These are phyloP conservation scores for Chaetomiaceae sp. DNA, from an alignment of 2,329 filamentous ascomycete species.

Conservation along the genomic window DNA sequence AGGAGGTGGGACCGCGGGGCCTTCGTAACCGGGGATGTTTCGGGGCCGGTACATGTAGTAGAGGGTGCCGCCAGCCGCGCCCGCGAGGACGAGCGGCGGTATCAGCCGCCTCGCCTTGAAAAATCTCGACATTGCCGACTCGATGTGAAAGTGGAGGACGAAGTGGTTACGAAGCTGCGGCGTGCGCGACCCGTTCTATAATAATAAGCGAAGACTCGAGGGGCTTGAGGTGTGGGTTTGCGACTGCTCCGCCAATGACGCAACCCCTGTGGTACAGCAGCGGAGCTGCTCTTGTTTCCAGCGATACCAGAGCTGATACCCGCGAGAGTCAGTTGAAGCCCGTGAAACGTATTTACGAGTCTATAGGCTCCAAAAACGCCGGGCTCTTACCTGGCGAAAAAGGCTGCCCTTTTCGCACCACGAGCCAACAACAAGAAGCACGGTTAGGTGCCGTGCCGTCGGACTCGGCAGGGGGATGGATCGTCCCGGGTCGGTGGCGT, in stretches of 20 bases:
- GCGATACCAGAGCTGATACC: background rate
- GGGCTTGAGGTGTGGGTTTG: background rate
- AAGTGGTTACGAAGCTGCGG: background rate
- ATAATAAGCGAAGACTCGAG: background rate
- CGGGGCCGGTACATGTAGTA: conserved; percentile 61
- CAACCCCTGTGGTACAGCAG: too few relatives aligned
- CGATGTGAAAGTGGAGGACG: background rate
- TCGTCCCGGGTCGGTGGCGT: background rate
- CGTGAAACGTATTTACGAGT: background rate
- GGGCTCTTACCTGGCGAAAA: background rate
- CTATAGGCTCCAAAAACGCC: background rate
- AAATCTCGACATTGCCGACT: conserved; percentile 29
- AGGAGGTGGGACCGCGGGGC: conserved; percentile 65
- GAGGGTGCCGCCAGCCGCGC: conserved; percentile 42
- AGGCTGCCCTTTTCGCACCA: background rate
- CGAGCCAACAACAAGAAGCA: background rate
- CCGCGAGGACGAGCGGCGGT: conserved; percentile 39
- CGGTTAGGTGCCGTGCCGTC: background rate
- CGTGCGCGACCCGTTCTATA: background rate
- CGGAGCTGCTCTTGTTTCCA: conserved; percentile 1
- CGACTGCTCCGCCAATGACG: conserved; percentile 20
- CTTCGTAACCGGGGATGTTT: conserved; percentile 66
- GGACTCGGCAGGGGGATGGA: background rate
- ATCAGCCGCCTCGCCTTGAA: conserved; percentile 38
- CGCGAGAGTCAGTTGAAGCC: background rate